Conservation (phyloP, 192 early-diverging fungal species). For the Chytriomyces sp. region DNA sequence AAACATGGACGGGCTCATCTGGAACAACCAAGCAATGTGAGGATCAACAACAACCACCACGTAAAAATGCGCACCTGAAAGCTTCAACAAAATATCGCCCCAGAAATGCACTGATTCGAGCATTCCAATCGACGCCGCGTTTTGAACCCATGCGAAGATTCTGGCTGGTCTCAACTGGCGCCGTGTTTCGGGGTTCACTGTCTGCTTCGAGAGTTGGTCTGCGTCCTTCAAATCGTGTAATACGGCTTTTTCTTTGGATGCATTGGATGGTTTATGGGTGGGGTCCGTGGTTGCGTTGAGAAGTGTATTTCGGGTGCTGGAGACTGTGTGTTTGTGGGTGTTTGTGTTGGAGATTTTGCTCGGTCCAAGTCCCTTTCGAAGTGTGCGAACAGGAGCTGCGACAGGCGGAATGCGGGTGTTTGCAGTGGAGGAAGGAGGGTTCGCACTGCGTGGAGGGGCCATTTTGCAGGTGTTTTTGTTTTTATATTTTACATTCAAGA, state of each 20-base stretch:
- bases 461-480: too few relatives aligned
- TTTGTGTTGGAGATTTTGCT: background rate
- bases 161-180: background rate
- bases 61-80: background rate
- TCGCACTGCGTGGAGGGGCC: too few relatives aligned
- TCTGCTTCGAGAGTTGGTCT: background rate
- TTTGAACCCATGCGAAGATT: background rate
- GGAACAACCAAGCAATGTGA: background rate
- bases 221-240: too few relatives aligned
- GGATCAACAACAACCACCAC: background rate
- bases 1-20: background rate
- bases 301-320: background rate
- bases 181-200: background rate
- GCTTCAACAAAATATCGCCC: background rate
- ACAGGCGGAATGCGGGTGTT: too few relatives aligned
- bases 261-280: background rate
- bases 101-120: background rate
- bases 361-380: background rate
- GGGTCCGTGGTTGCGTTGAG: background rate
- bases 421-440: too few relatives aligned
- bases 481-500: too few relatives aligned
- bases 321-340: background rate
- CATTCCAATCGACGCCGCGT: constrained; percentile 3
- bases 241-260: background rate
- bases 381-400: background rate